These are phyloP conservation scores for Oryza longistaminata DNA, from an alignment of 176 grass and related monocot species.

Conservation along the genomic window DNA sequence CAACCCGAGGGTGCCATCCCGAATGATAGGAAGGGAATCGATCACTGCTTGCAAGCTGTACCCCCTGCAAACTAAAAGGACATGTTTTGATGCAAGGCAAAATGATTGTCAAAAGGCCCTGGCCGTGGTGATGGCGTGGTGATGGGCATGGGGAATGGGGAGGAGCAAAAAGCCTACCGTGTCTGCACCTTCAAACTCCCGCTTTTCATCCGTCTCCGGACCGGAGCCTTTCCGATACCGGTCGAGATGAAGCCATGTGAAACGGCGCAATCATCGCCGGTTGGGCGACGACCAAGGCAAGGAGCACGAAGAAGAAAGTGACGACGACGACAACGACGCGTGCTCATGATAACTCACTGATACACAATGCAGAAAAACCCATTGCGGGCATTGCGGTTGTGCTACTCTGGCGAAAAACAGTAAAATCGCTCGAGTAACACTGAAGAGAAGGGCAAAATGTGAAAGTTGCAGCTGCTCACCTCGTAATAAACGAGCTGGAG, in stretches of 20 bases:
- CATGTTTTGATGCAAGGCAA: constrained; percentile 2
- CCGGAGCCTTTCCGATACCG: neutral
- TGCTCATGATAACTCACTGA: constrained; percentile 27
- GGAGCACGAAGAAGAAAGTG: neutral
- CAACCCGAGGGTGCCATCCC: constrained; percentile 5
- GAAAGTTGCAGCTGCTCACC: neutral
- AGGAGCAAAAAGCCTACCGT: constrained; percentile 7
- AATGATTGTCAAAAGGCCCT: constrained; percentile 27
- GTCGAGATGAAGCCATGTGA: constrained; percentile 18
- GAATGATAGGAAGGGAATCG: neutral
- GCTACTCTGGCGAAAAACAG: constrained; percentile 26
- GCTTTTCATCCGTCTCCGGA: constrained; percentile 13
- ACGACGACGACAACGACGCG: neutral
- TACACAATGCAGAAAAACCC: neutral
- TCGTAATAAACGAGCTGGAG: neutral
- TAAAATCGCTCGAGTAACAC: constrained; percentile 25
- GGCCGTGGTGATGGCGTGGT: too few species aligned
- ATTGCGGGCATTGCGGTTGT: neutral
- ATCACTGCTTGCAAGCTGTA: neutral
- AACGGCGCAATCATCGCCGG: constrained; percentile 32
- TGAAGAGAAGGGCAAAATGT: neutral
- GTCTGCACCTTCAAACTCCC: constrained; percentile 20
- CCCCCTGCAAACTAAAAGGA: neutral
- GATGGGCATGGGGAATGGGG: constrained; percentile 27
- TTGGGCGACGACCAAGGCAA: neutral